These are phyloP conservation scores for Canavalia gladiata DNA, from an alignment of 306 rosid species.

Conservation along the genomic window DNA sequence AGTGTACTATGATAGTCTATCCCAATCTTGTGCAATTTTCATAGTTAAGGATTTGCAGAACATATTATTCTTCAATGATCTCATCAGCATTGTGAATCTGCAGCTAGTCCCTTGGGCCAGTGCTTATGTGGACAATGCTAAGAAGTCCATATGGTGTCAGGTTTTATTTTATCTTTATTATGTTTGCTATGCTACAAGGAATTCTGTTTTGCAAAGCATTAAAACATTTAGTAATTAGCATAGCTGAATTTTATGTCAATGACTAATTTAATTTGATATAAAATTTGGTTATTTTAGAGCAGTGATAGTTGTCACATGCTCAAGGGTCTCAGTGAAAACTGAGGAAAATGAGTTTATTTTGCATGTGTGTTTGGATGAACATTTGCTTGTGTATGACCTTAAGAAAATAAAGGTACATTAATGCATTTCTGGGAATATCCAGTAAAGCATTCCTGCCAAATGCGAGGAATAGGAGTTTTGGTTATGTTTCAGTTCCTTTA, in stretches of 20 bases:
- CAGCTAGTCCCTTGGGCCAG: slow-evolving; percentile 67
- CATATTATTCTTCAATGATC: slow-evolving; percentile 55
- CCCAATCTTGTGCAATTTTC: slow-evolving; percentile 53
- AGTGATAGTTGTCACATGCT: slow-evolving; percentile 10
- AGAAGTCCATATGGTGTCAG: slow-evolving; percentile 62
- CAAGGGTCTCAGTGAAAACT: neutral
- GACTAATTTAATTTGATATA: neutral
- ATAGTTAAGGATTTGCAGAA: slow-evolving; percentile 54
- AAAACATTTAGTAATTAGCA: slow-evolving; percentile 2
- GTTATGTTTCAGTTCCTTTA: neutral
- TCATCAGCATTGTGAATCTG: slow-evolving; percentile 64
- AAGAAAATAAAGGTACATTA: neutral
- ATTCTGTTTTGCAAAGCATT: neutral
- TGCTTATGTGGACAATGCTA: slow-evolving; percentile 46
- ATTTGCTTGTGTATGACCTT: neutral
- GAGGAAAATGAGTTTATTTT: neutral
- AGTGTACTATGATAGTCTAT: slow-evolving; percentile 61
- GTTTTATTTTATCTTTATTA: slow-evolving; percentile 44
- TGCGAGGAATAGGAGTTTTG: neutral
- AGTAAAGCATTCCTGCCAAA: neutral
- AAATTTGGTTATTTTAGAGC: slow-evolving; percentile 20
- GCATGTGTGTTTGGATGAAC: no score
- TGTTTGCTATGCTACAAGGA: neutral
- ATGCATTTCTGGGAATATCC: neutral
- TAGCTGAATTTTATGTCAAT: neutral